Percentiles rank a stretch among this genome's conserved stretches.
These are phyloP conservation scores for Suillus subluteus DNA, from an alignment of 768 basidiomycete species.

Conservation along the genomic window DNA sequence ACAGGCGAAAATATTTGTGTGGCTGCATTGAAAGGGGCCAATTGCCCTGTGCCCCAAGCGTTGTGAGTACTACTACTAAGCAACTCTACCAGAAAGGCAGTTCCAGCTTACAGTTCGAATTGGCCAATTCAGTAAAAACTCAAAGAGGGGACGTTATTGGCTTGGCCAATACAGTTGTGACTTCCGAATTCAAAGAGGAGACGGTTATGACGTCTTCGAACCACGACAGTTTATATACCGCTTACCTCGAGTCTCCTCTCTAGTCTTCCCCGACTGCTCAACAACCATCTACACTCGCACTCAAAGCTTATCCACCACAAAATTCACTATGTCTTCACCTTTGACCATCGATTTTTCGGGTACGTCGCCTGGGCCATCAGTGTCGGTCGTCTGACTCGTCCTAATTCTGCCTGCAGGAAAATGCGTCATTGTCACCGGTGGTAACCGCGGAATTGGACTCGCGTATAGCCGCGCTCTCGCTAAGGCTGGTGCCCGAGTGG, in stretches of 20 bases:
- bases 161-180: background rate
- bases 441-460: slow-evolving; percentile 63
- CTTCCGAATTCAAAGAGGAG: slow-evolving; percentile 6
- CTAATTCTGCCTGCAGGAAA: slow-evolving; percentile 33
- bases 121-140: background rate
- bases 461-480: slow-evolving; percentile 58
- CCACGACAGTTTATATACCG: background rate
- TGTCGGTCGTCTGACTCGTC: background rate
- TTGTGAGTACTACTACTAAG: background rate
- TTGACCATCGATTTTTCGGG: background rate
- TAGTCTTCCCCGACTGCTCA: background rate
- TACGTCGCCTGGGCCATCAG: background rate
- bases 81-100: background rate
- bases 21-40: background rate
- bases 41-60: background rate
- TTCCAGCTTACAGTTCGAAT: background rate
- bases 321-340: background rate
- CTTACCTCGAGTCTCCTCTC: background rate
- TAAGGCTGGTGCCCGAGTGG: slow-evolving; percentile 57
- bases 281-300: background rate
- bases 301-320: background rate
- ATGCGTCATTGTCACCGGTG: slow-evolving; percentile 63
- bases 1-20: background rate
- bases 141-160: background rate
- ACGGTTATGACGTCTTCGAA: background rate